Base-by-base conservation (phyloP, 108 stramenopile species). In the Conticribra weissflogii region DNA sequence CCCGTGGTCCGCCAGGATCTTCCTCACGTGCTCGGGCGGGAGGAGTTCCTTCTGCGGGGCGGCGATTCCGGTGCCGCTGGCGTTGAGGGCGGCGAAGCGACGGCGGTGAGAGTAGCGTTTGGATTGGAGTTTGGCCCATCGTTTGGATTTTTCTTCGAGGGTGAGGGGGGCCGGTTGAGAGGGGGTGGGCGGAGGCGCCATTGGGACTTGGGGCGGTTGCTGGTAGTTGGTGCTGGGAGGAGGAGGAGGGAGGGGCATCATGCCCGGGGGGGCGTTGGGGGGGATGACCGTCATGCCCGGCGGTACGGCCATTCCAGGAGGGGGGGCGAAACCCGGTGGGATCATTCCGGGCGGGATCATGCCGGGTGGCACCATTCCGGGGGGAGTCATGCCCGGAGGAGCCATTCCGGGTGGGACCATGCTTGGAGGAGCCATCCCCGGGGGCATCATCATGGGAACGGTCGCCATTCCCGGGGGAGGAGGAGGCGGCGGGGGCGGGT, bases 1-100 rank as follows among this genome's bases (percentile, higher is more conserved):
- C 22, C 99, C 99, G 78, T 98, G 98, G 84, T 99, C 99, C 23
- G 90, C 88, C 17, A 99, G 68, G 30, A 98, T 98, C 71, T 99
- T 99, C 25, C 99, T 91, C 16, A 97, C 78, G 72, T 97, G 96
- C 76, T 98, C 98, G 5, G 96, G 83, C 16, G 98, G 96, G 59
- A 98, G 76, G 12, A 83, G 57, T 63, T 97, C 97, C 79, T 98
- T 98, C 51, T 91, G 88, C 15, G 93, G 87, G n/a, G 88, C 88
- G 27, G 84, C 81, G 22, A 72, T 68, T 14, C 71, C 82, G 44
- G 46, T 65, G 0, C 63, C 63, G 19, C 68, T 28, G 27, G 66
- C 28, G 59, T 83, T 77, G 49, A 75, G 61, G 28, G 76, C 46
- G 44, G 71, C 74, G 45, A 84, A 86, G 0, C 68, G 84, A 83